phyloP scores from a whole-genome alignment of 2,329 filamentous ascomycete genomes.

The Talaromyces sp. region DNA sequence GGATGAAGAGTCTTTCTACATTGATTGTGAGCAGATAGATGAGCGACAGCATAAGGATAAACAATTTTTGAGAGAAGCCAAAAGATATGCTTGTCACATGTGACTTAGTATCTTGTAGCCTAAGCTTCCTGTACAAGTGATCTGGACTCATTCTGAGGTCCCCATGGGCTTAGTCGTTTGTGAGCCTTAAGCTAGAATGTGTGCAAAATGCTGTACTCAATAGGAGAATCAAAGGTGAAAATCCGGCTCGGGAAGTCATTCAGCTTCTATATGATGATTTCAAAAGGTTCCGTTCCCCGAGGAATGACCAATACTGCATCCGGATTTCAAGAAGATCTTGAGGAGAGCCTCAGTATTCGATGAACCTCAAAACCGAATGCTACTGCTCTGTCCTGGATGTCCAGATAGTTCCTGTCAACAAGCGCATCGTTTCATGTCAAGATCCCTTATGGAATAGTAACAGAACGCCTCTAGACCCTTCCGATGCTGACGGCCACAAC shows the following conservation, averaged over 20 bases:
- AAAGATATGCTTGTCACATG: neutral
- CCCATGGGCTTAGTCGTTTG: neutral
- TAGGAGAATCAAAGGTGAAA: neutral
- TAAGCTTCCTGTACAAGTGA: neutral
- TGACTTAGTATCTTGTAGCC: neutral
- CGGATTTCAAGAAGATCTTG: too few species aligned
- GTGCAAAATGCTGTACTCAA: neutral
- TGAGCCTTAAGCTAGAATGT: neutral
- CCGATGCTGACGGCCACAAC: neutral
- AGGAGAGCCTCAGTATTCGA: too few species aligned
- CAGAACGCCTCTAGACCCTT: neutral
- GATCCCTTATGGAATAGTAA: neutral
- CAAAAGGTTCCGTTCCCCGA: too few species aligned
- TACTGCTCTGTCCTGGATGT: too few species aligned
- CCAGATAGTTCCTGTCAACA: too few species aligned
- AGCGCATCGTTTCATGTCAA: too few species aligned
- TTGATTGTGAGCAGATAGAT: neutral
- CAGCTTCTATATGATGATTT: too few species aligned
- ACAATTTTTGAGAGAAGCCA: neutral
- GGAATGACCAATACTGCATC: too few species aligned
- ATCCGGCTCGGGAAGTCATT: too few species aligned
- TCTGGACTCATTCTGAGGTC: neutral
- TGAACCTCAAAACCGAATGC: too few species aligned
- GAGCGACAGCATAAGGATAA: neutral
- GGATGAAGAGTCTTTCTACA: neutral